These are phyloP conservation scores for Thielaviopsis cerberus DNA, from an alignment of 2,329 filamentous ascomycete genomes.

Conservation along the genomic window DNA sequence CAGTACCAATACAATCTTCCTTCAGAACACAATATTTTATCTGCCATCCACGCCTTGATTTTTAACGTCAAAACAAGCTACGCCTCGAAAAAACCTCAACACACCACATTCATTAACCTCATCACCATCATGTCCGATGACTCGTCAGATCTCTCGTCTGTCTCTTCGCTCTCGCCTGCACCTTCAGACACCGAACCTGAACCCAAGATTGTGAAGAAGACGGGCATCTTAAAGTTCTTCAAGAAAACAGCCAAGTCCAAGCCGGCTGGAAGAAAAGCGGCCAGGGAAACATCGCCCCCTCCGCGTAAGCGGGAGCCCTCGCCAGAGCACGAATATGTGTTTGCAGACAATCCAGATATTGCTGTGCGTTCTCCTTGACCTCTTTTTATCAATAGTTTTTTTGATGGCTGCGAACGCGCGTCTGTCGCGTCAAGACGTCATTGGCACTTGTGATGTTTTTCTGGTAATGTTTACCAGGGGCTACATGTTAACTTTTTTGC, in stretches of 20 bases:
- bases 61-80: neutral
- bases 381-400: slow-evolving; percentile 12
- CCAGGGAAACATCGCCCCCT: slow-evolving; percentile 44
- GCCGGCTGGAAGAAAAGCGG: slow-evolving; percentile 20
- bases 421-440: slow-evolving; percentile 29
- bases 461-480: neutral
- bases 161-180: slow-evolving; percentile 29
- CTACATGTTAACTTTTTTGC: slow-evolving; percentile 18
- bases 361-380: slow-evolving; percentile 47
- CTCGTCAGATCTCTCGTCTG: slow-evolving; percentile 44
- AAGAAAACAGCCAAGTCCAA: slow-evolving; percentile 19
- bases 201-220: slow-evolving; percentile 31
- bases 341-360: slow-evolving; percentile 82
- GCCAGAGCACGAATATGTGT: slow-evolving; percentile 72
- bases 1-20: neutral
- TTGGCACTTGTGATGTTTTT: slow-evolving; percentile 11
- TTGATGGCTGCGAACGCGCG: slow-evolving; percentile 28
- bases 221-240: slow-evolving; percentile 49
- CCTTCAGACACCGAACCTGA: slow-evolving; percentile 32
- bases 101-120: neutral
- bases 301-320: slow-evolving; percentile 67
- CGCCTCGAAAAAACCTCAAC: neutral
- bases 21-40: neutral
- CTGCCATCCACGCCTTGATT: neutral
- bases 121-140: slow-evolving; percentile 26